A percentile compares a stretch with the other conserved stretches of the same genome.
phyloP scores from a whole-genome alignment of 2,329 filamentous ascomycete species.

The Scytalidium sp. region DNA sequence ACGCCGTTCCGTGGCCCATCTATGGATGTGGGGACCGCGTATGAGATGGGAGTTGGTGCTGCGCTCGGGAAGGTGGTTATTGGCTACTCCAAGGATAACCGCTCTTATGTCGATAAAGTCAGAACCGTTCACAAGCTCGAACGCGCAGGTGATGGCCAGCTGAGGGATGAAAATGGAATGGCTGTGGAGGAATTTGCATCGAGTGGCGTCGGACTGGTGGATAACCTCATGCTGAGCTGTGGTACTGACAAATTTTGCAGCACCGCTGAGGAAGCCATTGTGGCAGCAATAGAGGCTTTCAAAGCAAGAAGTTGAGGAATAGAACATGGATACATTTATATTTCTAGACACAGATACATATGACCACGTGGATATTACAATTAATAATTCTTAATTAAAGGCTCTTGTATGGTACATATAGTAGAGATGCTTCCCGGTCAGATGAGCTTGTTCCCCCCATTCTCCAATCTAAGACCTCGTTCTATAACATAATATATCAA shows the following conservation, averaged over 20 bases:
- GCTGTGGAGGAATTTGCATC: slow-evolving; percentile 43
- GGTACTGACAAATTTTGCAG: slow-evolving; percentile 15
- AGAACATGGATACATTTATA: too few relatives aligned
- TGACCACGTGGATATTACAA: too few relatives aligned
- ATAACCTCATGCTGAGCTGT: slow-evolving; percentile 23
- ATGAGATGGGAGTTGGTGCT: slow-evolving; percentile 22
- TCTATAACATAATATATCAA: too few relatives aligned
- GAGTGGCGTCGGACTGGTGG: slow-evolving; percentile 35
- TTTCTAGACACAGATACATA: too few relatives aligned
- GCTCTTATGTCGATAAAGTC: slow-evolving; percentile 17
- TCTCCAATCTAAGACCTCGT: too few relatives aligned
- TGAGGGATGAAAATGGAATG: slow-evolving; percentile 17
- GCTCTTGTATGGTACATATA: too few relatives aligned
- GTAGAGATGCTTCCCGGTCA: too few relatives aligned
- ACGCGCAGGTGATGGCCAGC: slow-evolving; percentile 15
- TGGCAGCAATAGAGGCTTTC: slow-evolving; percentile 10
- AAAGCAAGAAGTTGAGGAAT: not conserved
- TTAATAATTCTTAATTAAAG: too few relatives aligned
- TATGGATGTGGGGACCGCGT: slow-evolving; percentile 23
- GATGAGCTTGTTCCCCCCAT: too few relatives aligned
- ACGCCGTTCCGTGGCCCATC: slow-evolving; percentile 19
- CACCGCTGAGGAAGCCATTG: slow-evolving; percentile 18
- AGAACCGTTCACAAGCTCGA: slow-evolving; percentile 4
- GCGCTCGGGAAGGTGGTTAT: slow-evolving; percentile 19
- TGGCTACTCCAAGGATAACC: slow-evolving; percentile 15